Evolutionary conservation across 2,329 filamentous ascomycete species (phyloP).

Genomic region (Pestalotiopsis sp.): DNA sequence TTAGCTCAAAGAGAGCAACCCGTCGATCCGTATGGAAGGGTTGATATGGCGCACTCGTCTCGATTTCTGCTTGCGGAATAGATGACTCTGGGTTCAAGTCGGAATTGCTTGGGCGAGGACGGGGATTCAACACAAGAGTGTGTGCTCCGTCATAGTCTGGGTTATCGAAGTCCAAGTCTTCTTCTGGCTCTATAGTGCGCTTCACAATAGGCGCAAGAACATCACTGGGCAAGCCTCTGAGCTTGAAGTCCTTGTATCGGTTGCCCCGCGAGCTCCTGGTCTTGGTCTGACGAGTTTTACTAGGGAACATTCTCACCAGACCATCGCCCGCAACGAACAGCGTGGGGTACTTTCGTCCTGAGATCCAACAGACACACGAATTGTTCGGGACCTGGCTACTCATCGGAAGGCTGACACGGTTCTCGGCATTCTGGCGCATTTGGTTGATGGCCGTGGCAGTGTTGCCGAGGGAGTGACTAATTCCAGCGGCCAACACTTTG

Average conservation of each 20-base stretch:
- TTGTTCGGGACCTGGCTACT: conserved; percentile 53
- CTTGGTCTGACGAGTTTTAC: conserved; percentile 57
- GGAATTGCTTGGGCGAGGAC: conserved; percentile 38
- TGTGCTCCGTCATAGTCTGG: conserved; percentile 57
- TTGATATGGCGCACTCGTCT: conserved; percentile 93
- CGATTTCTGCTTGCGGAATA: conserved; percentile 82
- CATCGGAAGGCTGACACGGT: conserved; percentile 71
- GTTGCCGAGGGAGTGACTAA: conserved; percentile 74
- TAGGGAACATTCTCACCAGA: conserved; percentile 66
- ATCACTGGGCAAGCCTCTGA: conserved; percentile 65
- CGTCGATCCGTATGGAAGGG: conserved; percentile 92
- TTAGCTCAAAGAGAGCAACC: conserved; percentile 75
- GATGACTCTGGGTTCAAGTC: conserved; percentile 60
- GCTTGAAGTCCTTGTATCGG: conserved; percentile 67
- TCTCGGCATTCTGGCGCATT: conserved; percentile 75
- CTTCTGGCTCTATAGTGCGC: conserved; percentile 58
- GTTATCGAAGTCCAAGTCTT: conserved; percentile 56
- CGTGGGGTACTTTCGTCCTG: conserved; percentile 61
- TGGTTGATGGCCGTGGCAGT: conserved; percentile 72
- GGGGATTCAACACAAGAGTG: conserved; percentile 52
- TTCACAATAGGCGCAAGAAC: conserved; percentile 58
- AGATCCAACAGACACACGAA: conserved; percentile 68
- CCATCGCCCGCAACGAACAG: conserved; percentile 70
- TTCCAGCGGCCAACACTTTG: conserved; percentile 71
- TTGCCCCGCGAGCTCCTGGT: conserved; percentile 56